Conservation (phyloP, 23 red algal genomes). For the Chondrus crispus region DNA sequence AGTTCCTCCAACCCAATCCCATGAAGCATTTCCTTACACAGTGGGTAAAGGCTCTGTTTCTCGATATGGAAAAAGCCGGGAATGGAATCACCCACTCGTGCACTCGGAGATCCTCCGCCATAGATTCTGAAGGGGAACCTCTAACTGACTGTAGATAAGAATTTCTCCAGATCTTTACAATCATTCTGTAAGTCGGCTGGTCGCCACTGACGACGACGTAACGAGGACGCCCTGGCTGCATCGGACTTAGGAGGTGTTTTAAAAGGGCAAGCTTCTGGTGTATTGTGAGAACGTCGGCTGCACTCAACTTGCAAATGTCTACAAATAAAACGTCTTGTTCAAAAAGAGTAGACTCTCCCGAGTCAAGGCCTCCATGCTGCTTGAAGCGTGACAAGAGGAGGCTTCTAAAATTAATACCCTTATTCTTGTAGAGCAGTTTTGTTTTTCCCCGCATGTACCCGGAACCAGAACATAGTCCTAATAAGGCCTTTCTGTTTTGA, state of each 20-base stretch:
- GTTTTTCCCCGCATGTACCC: neutral
- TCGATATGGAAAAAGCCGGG: constrained; percentile 21
- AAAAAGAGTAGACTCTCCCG: neutral
- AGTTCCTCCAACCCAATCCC: neutral
- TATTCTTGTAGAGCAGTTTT: neutral
- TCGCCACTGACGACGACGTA: neutral
- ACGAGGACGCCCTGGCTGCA: neutral
- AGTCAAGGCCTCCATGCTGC: neutral
- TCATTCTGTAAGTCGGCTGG: neutral
- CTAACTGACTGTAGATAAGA: neutral
- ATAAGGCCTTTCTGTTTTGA: neutral
- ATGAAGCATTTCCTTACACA: neutral
- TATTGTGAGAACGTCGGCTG: neutral
- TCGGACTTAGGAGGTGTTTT: neutral
- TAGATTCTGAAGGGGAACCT: no score
- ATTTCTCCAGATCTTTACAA: neutral
- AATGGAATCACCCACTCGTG: constrained; percentile 8
- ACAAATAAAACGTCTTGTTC: constrained; percentile 6
- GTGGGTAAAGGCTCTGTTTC: neutral
- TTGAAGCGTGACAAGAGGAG: neutral
- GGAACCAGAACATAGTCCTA: neutral
- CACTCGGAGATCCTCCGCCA: no score
- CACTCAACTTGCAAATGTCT: neutral
- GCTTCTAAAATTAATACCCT: neutral
- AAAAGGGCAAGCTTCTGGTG: neutral